A percentile compares a stretch with the other conserved stretches of the same genome.
These are phyloP conservation scores for Myrmaecium sp. DNA, from an alignment of 2,329 filamentous ascomycete genomes.

Conservation along the genomic window DNA sequence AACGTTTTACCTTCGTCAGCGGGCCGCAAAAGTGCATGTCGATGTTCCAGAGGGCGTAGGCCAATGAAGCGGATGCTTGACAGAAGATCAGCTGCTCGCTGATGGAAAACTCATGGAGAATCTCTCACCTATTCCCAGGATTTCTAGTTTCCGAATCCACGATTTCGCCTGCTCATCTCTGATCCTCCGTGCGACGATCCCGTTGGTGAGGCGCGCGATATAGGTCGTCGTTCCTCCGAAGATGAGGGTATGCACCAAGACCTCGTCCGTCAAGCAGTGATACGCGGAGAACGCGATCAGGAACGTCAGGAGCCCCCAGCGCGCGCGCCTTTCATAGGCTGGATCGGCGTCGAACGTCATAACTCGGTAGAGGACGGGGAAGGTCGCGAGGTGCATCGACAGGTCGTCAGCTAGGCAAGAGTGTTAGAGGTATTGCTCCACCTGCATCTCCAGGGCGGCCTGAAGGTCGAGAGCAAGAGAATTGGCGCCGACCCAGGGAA, in stretches of 20 bases:
- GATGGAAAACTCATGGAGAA: background rate
- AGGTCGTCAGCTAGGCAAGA: conserved; percentile 32
- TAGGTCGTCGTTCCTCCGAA: conserved; percentile 26
- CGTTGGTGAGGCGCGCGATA: conserved; percentile 15
- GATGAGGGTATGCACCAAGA: conserved; percentile 19
- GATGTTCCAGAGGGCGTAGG: conserved; percentile 40
- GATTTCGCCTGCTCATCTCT: conserved; percentile 10
- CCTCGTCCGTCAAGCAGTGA: conserved; percentile 22
- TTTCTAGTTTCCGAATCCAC: conserved; percentile 12
- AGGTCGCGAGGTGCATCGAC: conserved; percentile 39
- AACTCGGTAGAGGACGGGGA: conserved; percentile 34
- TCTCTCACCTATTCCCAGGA: conserved; percentile 13
- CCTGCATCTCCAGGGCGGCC: too few relatives aligned
- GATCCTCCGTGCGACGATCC: conserved; percentile 13
- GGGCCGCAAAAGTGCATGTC: conserved; percentile 36
- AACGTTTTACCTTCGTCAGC: conserved; percentile 28
- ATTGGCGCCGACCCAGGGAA: background rate
- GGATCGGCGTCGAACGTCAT: conserved; percentile 23
- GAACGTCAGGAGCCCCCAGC: conserved; percentile 12
- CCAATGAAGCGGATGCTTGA: conserved; percentile 25
- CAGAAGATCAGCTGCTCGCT: conserved; percentile 8
- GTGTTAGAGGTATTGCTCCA: too few relatives aligned
- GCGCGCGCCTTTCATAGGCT: conserved; percentile 10
- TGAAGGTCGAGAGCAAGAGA: background rate
- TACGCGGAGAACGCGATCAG: conserved; percentile 18